Evolutionary conservation across 169 alveolate genomes (phyloP), one percentile per base, ranked within the genome.

Genomic region (Perkinsus marinus): DNA sequence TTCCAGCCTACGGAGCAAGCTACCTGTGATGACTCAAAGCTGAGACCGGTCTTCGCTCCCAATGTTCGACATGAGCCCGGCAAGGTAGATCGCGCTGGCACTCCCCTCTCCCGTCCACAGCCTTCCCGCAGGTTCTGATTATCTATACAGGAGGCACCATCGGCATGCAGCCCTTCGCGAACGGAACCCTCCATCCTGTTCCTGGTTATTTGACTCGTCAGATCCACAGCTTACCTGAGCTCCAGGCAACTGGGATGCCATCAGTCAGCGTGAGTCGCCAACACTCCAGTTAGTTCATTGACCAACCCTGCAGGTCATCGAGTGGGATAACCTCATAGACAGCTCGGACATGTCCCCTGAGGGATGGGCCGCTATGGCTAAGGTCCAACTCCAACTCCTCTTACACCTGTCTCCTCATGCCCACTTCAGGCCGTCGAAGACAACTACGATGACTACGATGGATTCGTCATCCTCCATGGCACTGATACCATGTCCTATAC

Each of bases 401-500:
- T 43, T 43, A 9, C 68, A 9, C 17, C 17, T 9, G 17, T 10
- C 17, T 43, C 26, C 17, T 43, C 9, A 43, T 43, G 17, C 17
- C 68, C 17, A 10, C 79, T 16, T 26, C 79, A 57, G 79, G 79
- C 79, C 34, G 93, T 96, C 79, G 95, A 95, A 47, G 91, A 93
- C 47, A 89, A 95, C 92, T 96, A 96, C 92, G 90, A 94, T 43
- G 22, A 93, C 22, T 94, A 95, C 91, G 97, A 96, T 93, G 95
- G 97, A 10, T 96, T 97, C 89, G 93, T 97, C 19, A 94, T 97
- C 37, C 91, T 95, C 9, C 97, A 97, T 94, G 98, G 98, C 22
- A 97, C 98, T 36, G 98, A 97, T 90, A 97, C 98, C 0, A 95
- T 97, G 97, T 95, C 97, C 19, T 97, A 95, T 91, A 96, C 97